Evolutionary conservation across 352 stramenopile genomes (phyloP).

Genomic region (Pythium brassicae): DNA sequence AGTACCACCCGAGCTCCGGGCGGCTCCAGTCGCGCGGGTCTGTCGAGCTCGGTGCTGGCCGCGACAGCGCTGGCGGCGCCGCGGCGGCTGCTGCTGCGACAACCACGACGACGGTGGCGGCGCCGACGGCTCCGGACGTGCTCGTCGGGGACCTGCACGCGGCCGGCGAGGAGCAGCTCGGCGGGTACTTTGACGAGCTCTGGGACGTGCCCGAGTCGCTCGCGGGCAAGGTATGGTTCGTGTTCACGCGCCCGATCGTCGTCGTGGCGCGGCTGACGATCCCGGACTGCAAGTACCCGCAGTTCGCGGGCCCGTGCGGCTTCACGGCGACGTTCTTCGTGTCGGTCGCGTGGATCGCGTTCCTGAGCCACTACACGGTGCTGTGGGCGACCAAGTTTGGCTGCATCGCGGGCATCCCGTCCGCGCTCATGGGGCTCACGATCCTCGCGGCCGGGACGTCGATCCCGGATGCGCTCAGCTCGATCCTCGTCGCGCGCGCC

Average conservation of each 20-base stretch:
- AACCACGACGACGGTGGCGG: background rate
- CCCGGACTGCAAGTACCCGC: slow-evolving; percentile 61
- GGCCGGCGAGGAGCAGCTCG: slow-evolving; percentile 25
- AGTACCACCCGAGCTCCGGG: slow-evolving; percentile 37
- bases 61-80: too few relatives aligned
- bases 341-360: slow-evolving; percentile 68
- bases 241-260: slow-evolving; percentile 65
- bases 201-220: slow-evolving; percentile 33
- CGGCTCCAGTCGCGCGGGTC: slow-evolving; percentile 11
- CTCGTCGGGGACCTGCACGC: background rate
- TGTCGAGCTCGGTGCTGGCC: slow-evolving; percentile 1
- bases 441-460: slow-evolving; percentile 77
- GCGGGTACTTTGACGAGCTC: slow-evolving; percentile 60
- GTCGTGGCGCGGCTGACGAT: slow-evolving; percentile 64
- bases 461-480: slow-evolving; percentile 72
- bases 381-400: slow-evolving; percentile 55
- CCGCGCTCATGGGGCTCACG: slow-evolving; percentile 72
- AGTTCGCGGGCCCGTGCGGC: slow-evolving; percentile 39
- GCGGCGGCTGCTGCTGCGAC: background rate
- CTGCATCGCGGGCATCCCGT: slow-evolving; percentile 65
- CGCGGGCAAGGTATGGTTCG: slow-evolving; percentile 50
- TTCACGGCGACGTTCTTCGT: slow-evolving; percentile 56
- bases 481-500: slow-evolving; percentile 71
- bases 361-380: slow-evolving; percentile 73
- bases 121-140: background rate